These are phyloP conservation scores for Beta lomatogona DNA, from an alignment of 179 eudicot species.

Conservation along the genomic window DNA sequence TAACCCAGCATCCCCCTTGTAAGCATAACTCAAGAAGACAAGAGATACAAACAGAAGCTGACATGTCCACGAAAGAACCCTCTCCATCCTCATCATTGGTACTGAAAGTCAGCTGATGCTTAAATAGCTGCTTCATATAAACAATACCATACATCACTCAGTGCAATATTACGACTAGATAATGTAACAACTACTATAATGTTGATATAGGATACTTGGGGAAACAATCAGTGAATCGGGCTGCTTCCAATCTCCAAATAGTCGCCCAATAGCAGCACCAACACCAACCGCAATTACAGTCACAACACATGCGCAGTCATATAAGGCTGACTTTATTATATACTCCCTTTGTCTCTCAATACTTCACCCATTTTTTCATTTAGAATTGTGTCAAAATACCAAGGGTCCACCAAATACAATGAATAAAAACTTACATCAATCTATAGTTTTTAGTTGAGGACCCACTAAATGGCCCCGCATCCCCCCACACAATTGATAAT, in stretches of 20 bases:
- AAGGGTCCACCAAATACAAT: too few species aligned
- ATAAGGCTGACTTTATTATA: background rate
- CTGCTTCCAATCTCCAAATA: background rate
- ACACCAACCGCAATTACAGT: background rate
- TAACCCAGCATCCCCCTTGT: conserved; percentile 58
- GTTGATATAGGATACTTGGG: background rate
- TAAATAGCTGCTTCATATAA: conserved; percentile 26
- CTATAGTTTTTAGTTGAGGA: too few species aligned
- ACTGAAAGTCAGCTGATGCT: conserved; percentile 35
- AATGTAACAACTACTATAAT: background rate
- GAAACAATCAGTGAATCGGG: too few species aligned
- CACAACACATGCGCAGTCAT: background rate
- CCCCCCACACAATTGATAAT: too few species aligned
- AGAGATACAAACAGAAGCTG: conserved; percentile 45
- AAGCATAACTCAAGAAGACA: conserved; percentile 48
- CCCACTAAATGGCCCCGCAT: too few species aligned
- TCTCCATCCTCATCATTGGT: conserved; percentile 40
- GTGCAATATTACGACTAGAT: background rate
- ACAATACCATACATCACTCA: background rate
- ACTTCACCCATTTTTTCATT: too few species aligned
- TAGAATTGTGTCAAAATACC: too few species aligned
- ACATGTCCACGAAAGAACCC: conserved; percentile 28
- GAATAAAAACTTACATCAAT: too few species aligned
- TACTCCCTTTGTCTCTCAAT: too few species aligned
- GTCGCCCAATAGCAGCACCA: background rate